Base-by-base conservation (phyloP, 352 stramenopile species). In the Globisporangium spiculum region DNA sequence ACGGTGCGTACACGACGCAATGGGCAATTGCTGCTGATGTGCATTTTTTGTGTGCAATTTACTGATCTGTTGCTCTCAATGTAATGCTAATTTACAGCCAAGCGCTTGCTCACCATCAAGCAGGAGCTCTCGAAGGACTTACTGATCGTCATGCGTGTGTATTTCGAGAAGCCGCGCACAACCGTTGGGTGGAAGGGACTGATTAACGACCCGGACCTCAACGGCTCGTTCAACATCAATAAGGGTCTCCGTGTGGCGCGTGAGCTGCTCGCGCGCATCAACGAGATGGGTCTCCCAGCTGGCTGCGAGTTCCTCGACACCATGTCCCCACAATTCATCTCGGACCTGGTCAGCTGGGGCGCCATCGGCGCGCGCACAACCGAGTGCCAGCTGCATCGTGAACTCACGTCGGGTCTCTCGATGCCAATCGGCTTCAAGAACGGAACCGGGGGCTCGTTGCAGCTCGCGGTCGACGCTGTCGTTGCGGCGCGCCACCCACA, bases 341-440 rank as follows among this genome's bases (percentile, higher is more conserved):
- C 83, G 60, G 90, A 97, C 56, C 78, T 97, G 52, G 86, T 97
- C 50, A 93, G 83, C 71, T 97, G 90, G 90, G 90, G 90, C 27
- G 90, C 88, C 32, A 97, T 97, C n/a, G 90, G 90, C n/a, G 90
- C 90, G 8, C 84, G 90, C 60, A 97, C 90, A 32, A 97, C 90
- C 69, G 90, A 97, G 77, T 95, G 86, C 65, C 90, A 97, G 72
- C 69, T 97, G 60, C 90, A 97, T 73, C 89, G 90, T 50, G 90
- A 97, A 70, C 86, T 97, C 60, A 94, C 89, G 66, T 96, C 88
- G 34, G 90, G 90, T 55, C 75, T 97, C 4, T 96, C 88, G 38
- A 96, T 96, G 88, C 89, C 90, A 14, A 91, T 97, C n/a, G 90
- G 90, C 69, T 97, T 97, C 76, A 97, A 97, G 78, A 97, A 97